Percentiles rank a stretch among this genome's conserved stretches.
phyloP scores from a whole-genome alignment of 495 filamentous ascomycete genomes.

The Hamigera avellanea region DNA sequence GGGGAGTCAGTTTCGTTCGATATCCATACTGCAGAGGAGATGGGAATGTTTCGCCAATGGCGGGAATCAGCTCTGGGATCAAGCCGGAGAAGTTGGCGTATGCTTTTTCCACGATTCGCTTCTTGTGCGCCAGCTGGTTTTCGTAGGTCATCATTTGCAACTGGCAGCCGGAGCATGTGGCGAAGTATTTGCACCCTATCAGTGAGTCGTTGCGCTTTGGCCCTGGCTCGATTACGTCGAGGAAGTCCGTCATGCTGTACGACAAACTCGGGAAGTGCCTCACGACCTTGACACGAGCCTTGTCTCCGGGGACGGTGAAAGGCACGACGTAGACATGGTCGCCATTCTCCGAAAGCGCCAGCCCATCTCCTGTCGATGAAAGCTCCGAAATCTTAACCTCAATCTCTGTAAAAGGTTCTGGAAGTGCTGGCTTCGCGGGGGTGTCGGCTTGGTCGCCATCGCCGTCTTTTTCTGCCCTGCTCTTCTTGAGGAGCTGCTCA shows the following conservation, averaged over 20 bases:
- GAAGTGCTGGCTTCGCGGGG: conserved; percentile 28
- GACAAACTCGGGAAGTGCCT: conserved; percentile 45
- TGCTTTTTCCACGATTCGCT: conserved; percentile 77
- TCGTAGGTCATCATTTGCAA: conserved; percentile 93
- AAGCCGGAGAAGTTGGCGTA: conserved; percentile 83
- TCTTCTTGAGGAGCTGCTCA: conserved; percentile 45
- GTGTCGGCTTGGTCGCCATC: conserved; percentile 11
- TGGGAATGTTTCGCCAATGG: conserved; percentile 72
- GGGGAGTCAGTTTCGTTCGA: conserved; percentile 90
- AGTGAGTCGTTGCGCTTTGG: conserved; percentile 63
- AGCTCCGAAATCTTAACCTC: conserved; percentile 65
- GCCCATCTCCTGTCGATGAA: conserved; percentile 83
- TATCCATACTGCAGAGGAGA: conserved; percentile 87
- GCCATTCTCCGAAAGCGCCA: conserved; percentile 53
- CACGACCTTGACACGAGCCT: conserved; percentile 65
- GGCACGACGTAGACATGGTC: conserved; percentile 80
- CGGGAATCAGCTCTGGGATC: conserved; percentile 60
- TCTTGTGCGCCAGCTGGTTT: conserved; percentile 77
- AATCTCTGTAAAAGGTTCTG: conserved; percentile 61
- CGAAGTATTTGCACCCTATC: conserved; percentile 76
- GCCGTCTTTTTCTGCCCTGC: conserved; percentile 20
- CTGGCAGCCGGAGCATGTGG: conserved; percentile 82
- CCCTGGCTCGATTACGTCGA: conserved; percentile 64
- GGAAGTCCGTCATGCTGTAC: conserved; percentile 68
- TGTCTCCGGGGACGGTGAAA: conserved; percentile 79